A percentile compares a stretch with the other conserved stretches of the same genome.
Evolutionary conservation across 2,329 filamentous ascomycete genomes (phyloP).

Genomic region (Trichoderma asperellum): DNA sequence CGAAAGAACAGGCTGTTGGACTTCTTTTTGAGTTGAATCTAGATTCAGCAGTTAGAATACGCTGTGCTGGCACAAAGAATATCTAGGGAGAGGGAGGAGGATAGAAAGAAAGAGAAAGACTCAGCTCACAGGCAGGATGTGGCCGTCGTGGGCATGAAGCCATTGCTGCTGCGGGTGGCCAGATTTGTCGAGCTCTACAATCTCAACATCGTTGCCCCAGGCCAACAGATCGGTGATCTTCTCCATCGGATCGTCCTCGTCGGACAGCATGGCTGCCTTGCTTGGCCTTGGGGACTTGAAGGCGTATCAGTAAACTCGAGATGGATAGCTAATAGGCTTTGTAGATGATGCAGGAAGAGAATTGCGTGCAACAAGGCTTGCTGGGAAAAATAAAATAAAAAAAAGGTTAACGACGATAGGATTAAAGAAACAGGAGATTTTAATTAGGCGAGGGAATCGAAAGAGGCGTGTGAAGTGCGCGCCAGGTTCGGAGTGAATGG

Average conservation of each 20-base stretch:
- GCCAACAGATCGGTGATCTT: conserved; percentile 31
- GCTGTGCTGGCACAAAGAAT: too few species aligned
- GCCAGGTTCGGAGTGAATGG: background rate
- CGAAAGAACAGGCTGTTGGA: conserved; percentile 37
- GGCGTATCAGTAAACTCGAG: background rate
- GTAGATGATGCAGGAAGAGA: background rate
- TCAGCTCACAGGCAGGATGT: conserved; percentile 37
- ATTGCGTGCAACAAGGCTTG: background rate
- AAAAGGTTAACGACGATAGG: background rate
- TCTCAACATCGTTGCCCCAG: conserved; percentile 37
- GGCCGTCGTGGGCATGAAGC: conserved; percentile 39
- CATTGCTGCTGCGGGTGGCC: conserved; percentile 44
- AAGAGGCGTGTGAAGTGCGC: background rate
- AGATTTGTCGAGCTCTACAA: conserved; percentile 46
- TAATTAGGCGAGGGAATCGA: background rate
- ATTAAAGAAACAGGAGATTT: background rate
- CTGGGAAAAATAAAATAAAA: background rate
- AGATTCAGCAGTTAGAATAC: background rate
- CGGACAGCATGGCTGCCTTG: background rate
- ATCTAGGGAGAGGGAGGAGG: background rate
- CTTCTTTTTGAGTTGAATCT: conserved; percentile 35
- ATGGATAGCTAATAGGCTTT: background rate
- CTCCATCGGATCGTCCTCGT: background rate
- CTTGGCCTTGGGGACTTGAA: background rate
- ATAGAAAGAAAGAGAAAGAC: background rate